Base-by-base conservation (phyloP, 2,329 filamentous ascomycete species). In the Phyllosticta ampelicida region DNA sequence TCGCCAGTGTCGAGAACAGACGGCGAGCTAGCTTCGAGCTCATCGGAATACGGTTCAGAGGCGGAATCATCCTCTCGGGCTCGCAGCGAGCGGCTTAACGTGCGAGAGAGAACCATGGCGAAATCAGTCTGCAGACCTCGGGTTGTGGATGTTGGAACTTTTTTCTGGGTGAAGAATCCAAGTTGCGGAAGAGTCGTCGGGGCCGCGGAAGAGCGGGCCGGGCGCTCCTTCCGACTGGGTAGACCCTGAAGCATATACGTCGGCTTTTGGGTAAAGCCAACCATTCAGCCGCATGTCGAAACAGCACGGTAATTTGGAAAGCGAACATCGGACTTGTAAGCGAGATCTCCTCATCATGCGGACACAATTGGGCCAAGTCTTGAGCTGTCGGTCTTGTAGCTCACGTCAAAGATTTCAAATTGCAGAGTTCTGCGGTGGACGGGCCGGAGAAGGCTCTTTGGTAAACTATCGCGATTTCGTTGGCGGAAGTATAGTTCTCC, bases 1-100 rank as follows among this genome's bases (percentile, higher is more conserved):
- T 71, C 70, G 16, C 68, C 71, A 9, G 68, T 72, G 49, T 71
- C 72, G n/a, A 74, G 66, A 2, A 74, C 62, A 1, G 72, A 74
- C 9, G 69, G 71, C 11, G 71, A 73, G 1, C 71, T 73, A 16
- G 66, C 66, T 53, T 71, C 72, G 10, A 70, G 69, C 59, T 73
- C 71, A 57, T 73, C 71, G 54, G 71, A 73, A 61, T 72, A 71
- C 16, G 68, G 67, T 53, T 71, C 70, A 16, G 65, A 67, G 57
- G 71, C 71, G 11, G 70, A 70, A 21, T 70, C 70, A 49, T 72
- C 68, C 9, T 62, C 66, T 9, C 60, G 60, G 3, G 71, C 68
- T 8, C 68, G 67, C 51, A 74, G 62, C 54, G 66, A 71, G 60
- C 69, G 70, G 50, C 68, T 66, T 13, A 73, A 65, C 54, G 68